phyloP scores from a whole-genome alignment of 495 filamentous ascomycete genomes.

The Zalerion maritima region DNA sequence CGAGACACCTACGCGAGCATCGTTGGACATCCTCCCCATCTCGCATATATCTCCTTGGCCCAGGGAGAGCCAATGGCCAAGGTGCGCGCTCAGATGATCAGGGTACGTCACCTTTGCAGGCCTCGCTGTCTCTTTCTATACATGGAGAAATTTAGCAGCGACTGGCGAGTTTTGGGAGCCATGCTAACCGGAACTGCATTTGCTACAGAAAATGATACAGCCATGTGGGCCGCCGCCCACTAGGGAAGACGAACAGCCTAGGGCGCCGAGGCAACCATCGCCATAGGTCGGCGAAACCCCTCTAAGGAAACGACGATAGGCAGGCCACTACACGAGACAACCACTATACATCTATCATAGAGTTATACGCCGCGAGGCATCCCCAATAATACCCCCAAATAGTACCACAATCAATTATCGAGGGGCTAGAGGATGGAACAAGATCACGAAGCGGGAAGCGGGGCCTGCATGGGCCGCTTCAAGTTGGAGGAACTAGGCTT shows the following conservation, averaged over 20 bases:
- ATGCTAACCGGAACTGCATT: conserved; percentile 4
- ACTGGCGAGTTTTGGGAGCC: neutral
- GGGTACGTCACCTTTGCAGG: conserved; percentile 27
- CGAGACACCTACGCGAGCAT: conserved; percentile 73
- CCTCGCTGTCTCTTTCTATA: neutral
- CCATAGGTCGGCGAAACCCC: too few relatives aligned
- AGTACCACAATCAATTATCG: too few relatives aligned
- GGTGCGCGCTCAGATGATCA: conserved; percentile 61
- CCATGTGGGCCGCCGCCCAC: conserved; percentile 75
- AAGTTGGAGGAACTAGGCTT: neutral
- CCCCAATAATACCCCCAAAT: too few relatives aligned
- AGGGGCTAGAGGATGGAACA: conserved; percentile 16
- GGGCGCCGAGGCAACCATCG: too few relatives aligned
- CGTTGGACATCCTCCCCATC: conserved; percentile 75
- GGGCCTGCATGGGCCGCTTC: neutral
- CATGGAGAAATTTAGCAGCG: neutral
- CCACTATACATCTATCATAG: too few relatives aligned
- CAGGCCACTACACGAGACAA: too few relatives aligned
- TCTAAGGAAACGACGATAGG: too few relatives aligned
- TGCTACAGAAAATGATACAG: conserved; percentile 65
- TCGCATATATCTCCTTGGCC: conserved; percentile 81
- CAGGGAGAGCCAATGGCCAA: conserved; percentile 74
- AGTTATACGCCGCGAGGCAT: too few relatives aligned
- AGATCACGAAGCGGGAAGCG: neutral
- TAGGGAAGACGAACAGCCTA: conserved; percentile 36